Percentiles rank a stretch among this genome's conserved stretches.
Evolutionary conservation across 1,139 yeast species (phyloP).

Genomic region (Candida frijolesensis): DNA sequence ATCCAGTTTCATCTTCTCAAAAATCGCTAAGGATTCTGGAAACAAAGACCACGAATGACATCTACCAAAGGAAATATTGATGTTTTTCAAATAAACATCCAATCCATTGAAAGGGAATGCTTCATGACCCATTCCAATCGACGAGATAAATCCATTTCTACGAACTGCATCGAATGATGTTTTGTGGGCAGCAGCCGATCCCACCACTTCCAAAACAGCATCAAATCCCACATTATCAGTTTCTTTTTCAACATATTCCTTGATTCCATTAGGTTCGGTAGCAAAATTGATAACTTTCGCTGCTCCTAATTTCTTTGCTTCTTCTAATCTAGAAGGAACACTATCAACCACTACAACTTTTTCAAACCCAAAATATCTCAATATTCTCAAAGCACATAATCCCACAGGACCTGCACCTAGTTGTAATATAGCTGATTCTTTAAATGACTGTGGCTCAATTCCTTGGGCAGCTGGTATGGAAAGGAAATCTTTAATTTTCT

Average conservation of each 20-base stretch:
- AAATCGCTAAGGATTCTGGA: slow-evolving; percentile 52
- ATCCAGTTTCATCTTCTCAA: slow-evolving; percentile 44
- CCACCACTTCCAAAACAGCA: slow-evolving; percentile 61
- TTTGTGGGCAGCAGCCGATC: slow-evolving; percentile 51
- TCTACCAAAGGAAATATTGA: slow-evolving; percentile 63
- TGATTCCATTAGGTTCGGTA: slow-evolving; percentile 30
- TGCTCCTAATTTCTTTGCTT: slow-evolving; percentile 51
- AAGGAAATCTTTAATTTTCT: slow-evolving; percentile 48
- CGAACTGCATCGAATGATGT: slow-evolving; percentile 57
- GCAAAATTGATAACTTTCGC: slow-evolving; percentile 43
- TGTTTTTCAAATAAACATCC: slow-evolving; percentile 59
- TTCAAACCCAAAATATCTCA: slow-evolving; percentile 48
- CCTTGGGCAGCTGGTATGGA: slow-evolving; percentile 23
- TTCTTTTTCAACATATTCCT: slow-evolving; percentile 25
- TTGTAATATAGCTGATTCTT: slow-evolving; percentile 47
- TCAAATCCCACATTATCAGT: slow-evolving; percentile 51
- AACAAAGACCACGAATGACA: slow-evolving; percentile 65
- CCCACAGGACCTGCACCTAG: slow-evolving; percentile 72
- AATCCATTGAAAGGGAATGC: slow-evolving; percentile 59
- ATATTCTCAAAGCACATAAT: slow-evolving; percentile 52
- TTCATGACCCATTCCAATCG: slow-evolving; percentile 66
- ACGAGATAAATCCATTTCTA: slow-evolving; percentile 59
- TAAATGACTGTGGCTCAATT: slow-evolving; percentile 19
- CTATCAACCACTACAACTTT: slow-evolving; percentile 54
- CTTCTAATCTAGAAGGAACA: slow-evolving; percentile 48